Conservation (phyloP, 2,329 filamentous ascomycete species). For the Penicillium brasilianum region DNA sequence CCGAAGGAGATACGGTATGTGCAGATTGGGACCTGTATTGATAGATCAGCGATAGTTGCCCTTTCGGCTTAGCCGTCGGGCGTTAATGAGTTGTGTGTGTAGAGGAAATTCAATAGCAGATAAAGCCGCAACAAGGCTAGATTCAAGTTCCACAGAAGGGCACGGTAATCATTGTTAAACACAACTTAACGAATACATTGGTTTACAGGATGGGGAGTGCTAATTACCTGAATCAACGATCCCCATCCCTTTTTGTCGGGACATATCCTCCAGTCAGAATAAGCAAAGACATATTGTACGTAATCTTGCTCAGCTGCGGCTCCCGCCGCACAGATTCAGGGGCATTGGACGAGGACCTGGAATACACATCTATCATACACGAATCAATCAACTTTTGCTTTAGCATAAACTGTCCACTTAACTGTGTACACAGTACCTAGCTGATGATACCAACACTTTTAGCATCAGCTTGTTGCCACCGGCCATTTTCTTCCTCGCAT, state of each 20-base stretch:
- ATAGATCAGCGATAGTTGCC: conserved; percentile 31
- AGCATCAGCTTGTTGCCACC: background rate
- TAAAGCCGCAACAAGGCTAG: no score
- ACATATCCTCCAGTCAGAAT: background rate
- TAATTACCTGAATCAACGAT: no score
- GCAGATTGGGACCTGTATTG: conserved; percentile 13
- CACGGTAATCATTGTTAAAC: no score
- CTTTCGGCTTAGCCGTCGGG: conserved; percentile 34
- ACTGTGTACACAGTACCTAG: background rate
- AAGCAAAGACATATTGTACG: background rate
- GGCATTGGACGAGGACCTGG: background rate
- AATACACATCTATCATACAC: background rate
- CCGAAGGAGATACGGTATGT: conserved; percentile 30
- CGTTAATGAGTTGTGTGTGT: conserved; percentile 22
- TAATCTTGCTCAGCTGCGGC: background rate
- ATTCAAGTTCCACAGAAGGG: no score
- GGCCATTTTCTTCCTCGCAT: background rate
- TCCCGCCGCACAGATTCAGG: background rate
- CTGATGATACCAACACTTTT: background rate
- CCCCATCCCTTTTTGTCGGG: background rate
- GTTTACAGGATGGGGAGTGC: no score
- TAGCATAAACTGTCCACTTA: background rate
- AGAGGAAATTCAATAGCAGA: no score
- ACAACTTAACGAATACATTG: no score
- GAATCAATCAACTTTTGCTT: conserved; percentile 1